Percentiles rank a stretch among this genome's conserved stretches.
Evolutionary conservation across 202 grass and related monocot species (phyloP).

Genomic region (Panicum hallii): DNA sequence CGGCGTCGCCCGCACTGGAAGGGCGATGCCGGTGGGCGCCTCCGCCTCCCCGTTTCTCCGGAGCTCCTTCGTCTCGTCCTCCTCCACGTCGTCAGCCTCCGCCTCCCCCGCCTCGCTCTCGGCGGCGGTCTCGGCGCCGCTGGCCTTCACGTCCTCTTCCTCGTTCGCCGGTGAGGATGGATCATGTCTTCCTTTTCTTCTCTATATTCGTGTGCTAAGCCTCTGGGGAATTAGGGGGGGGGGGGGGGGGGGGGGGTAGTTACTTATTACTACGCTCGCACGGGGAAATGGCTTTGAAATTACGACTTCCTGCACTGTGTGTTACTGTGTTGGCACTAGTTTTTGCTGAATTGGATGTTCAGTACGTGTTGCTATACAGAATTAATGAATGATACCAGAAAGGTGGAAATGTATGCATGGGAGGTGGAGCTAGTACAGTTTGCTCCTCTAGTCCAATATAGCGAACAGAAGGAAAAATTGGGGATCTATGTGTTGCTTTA

Average conservation of each 20-base stretch:
- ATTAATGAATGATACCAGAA: not conserved
- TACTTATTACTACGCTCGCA: not conserved
- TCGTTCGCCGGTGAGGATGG: constrained; percentile 64
- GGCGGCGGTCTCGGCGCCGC: constrained; percentile 54
- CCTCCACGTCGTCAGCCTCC: constrained; percentile 35
- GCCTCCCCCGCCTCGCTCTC: constrained; percentile 45
- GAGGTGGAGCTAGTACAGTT: not conserved
- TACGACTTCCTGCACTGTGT: not conserved
- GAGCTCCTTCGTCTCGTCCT: constrained; percentile 53
- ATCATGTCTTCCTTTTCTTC: not conserved
- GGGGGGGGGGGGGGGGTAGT: too few relatives aligned
- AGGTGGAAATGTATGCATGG: not conserved
- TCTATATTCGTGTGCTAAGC: not conserved
- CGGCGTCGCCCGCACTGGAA: constrained; percentile 38
- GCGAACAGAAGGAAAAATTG: not conserved
- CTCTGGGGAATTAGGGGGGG: not conserved
- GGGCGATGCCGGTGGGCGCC: constrained; percentile 19
- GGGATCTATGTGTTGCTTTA: not conserved
- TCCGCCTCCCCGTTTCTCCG: constrained; percentile 47
- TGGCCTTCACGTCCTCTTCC: constrained; percentile 59
- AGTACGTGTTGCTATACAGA: not conserved
- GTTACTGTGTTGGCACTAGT: not conserved
- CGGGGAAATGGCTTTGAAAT: not conserved
- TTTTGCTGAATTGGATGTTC: not conserved
- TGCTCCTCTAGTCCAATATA: not conserved